Percentiles rank a stretch among this genome's conserved stretches.
Evolutionary conservation across 192 early-diverging fungal species (phyloP).

Genomic region (Spizellomyces punctatus): DNA sequence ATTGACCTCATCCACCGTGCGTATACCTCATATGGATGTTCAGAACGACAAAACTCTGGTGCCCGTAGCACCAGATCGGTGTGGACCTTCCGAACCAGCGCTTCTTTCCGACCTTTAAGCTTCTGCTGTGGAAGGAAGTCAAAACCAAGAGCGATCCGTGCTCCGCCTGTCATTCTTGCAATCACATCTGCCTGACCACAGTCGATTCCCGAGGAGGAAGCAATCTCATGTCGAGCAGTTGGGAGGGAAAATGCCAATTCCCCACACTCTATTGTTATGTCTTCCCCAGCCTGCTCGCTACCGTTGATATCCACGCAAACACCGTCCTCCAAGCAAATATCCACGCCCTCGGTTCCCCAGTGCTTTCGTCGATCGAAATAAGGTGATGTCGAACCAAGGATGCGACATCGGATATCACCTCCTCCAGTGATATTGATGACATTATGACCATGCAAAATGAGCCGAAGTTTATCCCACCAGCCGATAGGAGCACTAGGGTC

Average conservation of each 20-base stretch:
- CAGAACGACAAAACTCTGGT: slow-evolving; percentile 37
- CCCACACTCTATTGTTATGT: slow-evolving; percentile 49
- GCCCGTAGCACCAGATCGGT: slow-evolving; percentile 41
- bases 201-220: not conserved
- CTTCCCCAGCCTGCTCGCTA: slow-evolving; percentile 20
- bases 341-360: slow-evolving; percentile 51
- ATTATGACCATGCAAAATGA: slow-evolving; percentile 52
- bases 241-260: slow-evolving; percentile 39
- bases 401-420: slow-evolving; percentile 43
- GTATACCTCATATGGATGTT: slow-evolving; percentile 12
- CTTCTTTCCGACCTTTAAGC: slow-evolving; percentile 11
- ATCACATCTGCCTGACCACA: slow-evolving; percentile 31
- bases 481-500: slow-evolving; percentile 56
- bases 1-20: not conserved
- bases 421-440: slow-evolving; percentile 40
- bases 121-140: slow-evolving; percentile 35
- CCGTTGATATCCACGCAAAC: slow-evolving; percentile 34
- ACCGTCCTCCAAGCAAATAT: slow-evolving; percentile 42
- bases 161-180: slow-evolving; percentile 46
- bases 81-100: slow-evolving; percentile 34
- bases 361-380: slow-evolving; percentile 48
- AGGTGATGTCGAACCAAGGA: slow-evolving; percentile 49
- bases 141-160: slow-evolving; percentile 40
- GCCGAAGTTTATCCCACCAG: slow-evolving; percentile 61
- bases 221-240: not conserved